These are phyloP conservation scores for Globisporangium iwayamae DNA, from an alignment of 352 stramenopile genomes.

Conservation along the genomic window DNA sequence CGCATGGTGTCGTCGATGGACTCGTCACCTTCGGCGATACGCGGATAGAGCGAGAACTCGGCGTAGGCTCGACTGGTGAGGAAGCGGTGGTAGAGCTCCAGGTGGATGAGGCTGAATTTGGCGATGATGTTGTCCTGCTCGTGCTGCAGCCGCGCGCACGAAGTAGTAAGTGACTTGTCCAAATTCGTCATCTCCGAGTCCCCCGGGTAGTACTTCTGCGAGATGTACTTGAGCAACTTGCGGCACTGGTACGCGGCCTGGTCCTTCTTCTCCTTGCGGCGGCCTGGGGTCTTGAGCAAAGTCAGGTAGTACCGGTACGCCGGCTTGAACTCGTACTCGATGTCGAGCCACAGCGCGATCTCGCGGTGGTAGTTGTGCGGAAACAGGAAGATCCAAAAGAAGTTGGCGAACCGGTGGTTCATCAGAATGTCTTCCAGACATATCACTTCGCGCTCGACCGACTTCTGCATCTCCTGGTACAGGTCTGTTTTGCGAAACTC, in stretches of 20 bases:
- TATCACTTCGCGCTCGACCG: constrained; percentile 77
- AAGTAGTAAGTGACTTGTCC: constrained; percentile 61
- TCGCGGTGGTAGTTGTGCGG: constrained; percentile 87
- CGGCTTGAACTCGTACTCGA: constrained; percentile 88
- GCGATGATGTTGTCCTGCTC: constrained; percentile 82
- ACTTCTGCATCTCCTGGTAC: constrained; percentile 78
- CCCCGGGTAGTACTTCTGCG: constrained; percentile 78
- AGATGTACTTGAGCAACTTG: constrained; percentile 80
- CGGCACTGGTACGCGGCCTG: constrained; percentile 56
- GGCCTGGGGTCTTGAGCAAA: constrained; percentile 46
- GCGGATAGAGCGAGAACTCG: constrained; percentile 81
- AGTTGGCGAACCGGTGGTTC: constrained; percentile 86
- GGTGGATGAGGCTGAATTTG: constrained; percentile 83
- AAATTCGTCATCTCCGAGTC: constrained; percentile 72
- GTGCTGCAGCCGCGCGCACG: constrained; percentile 59
- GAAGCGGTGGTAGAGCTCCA: constrained; percentile 85
- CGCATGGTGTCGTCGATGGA: constrained; percentile 71
- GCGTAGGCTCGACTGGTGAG: constrained; percentile 79
- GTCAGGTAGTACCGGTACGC: constrained; percentile 68
- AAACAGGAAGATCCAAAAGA: constrained; percentile 89
- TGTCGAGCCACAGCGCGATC: constrained; percentile 80
- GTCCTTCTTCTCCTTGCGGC: constrained; percentile 56
- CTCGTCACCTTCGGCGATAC: constrained; percentile 42
- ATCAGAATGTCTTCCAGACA: constrained; percentile 83
- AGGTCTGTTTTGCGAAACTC: constrained; percentile 79